Conservation (phyloP, 148 eudicot genomes). For the Nepenthes gracilis region DNA sequence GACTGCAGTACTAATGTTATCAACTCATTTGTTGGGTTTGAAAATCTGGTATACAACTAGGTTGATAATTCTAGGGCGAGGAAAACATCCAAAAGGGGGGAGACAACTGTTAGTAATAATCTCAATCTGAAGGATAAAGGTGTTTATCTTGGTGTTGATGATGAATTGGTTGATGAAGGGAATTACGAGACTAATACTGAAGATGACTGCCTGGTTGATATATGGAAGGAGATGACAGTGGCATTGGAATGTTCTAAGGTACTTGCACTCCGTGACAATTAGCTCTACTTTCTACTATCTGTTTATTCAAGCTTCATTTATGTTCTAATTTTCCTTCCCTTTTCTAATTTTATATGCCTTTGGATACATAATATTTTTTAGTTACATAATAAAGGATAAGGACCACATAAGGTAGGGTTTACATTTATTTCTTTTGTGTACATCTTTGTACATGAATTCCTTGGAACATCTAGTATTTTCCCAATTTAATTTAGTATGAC, state of each 20-base stretch:
- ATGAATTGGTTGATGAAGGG: slow-evolving; percentile 29
- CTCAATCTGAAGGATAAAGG: slow-evolving; percentile 37
- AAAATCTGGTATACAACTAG: slow-evolving; percentile 11
- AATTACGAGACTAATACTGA: slow-evolving; percentile 18
- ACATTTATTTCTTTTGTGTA: background rate
- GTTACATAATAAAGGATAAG: too few species aligned
- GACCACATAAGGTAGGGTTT: too few species aligned
- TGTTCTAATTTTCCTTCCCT: too few species aligned
- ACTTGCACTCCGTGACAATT: background rate
- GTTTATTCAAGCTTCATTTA: background rate
- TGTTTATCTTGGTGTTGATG: slow-evolving; percentile 48
- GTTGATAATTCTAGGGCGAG: slow-evolving; percentile 13
- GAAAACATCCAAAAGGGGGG: slow-evolving; percentile 14
- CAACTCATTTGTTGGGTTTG: background rate
- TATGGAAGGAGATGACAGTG: slow-evolving; percentile 80
- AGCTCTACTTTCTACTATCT: background rate
- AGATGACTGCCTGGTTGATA: slow-evolving; percentile 52
- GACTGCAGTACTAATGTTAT: too few species aligned
- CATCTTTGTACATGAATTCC: too few species aligned
- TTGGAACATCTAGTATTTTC: too few species aligned
- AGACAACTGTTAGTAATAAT: slow-evolving; percentile 9
- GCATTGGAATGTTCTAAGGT: slow-evolving; percentile 85
- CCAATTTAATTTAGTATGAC: too few species aligned
- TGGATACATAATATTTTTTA: too few species aligned
- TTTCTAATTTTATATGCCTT: too few species aligned